Base-by-base conservation (phyloP, 2,329 filamentous ascomycete species). In the Aspergillus sp. region DNA sequence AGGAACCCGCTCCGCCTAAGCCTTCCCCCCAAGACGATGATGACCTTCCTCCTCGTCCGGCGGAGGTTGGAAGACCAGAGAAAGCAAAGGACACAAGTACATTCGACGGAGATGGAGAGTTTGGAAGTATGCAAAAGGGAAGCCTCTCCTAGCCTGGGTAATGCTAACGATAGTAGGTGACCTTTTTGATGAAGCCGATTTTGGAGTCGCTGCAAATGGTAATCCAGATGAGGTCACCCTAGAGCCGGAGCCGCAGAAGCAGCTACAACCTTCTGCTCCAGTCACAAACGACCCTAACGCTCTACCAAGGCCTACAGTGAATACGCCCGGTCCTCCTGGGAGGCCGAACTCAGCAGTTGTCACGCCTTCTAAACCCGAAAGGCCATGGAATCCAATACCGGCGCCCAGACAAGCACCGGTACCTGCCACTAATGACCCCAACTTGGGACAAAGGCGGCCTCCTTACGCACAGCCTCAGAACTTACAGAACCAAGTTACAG, bases 171-270 rank as follows among this genome's bases (percentile, higher is more conserved):
- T 28, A 9, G 29, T 40, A 69, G 71, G 71, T 63, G 68, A 76
- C 75, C 80, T 88, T 49, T 84, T 89, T 60, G 85, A 88, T 57
- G 84, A 88, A 66, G 83, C 79, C 44, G 86, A 89, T 63, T 88
- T 90, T 60, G 81, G 78, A 42, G 82, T 85, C 5, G 70, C 76
- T 7, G 77, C 86, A 52, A 79, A 84, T 29, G 83, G 78, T 19
- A 83, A 89, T 58, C 85, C 86, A 3, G 86, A 93, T 62, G 87
- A 91, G 61, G 75, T 91, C n/a, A 68, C 77, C 29, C 66, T 90
- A 42, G 73, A 70, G 7, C 54, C 62, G 33, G 67, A 68, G 29
- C 48, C 49, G 2, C 48, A 53, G 19, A 50, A 42, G 49, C 52
- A 47, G 12, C 54, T 54, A 29, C 63, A 61, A 44, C 62, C 58